phyloP scores from a whole-genome alignment of 1,284 basidiomycete species.

The Ceratobasidium sp. region DNA sequence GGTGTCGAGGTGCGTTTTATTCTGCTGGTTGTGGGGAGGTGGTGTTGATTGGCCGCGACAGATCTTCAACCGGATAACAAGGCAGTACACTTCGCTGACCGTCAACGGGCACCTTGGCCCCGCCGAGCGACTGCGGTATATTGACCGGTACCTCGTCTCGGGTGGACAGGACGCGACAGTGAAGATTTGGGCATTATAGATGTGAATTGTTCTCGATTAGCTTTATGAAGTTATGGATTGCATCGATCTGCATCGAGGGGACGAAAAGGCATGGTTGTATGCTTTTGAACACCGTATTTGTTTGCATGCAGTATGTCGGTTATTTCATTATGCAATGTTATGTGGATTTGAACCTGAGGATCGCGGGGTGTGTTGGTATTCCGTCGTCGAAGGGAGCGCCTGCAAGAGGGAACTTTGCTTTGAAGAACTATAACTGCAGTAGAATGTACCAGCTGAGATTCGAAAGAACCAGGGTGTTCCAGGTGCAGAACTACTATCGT shows the following conservation, averaged over 20 bases:
- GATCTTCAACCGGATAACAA: conserved; percentile 96
- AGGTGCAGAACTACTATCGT: too few relatives aligned
- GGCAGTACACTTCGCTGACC: conserved; percentile 83
- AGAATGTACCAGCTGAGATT: too few relatives aligned
- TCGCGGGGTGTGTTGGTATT: too few relatives aligned
- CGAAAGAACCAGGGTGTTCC: too few relatives aligned
- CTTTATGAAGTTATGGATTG: conserved; percentile 25
- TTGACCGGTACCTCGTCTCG: conserved; percentile 94
- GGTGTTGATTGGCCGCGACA: conserved; percentile 53
- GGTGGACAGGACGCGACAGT: conserved; percentile 89
- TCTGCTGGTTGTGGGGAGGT: background rate
- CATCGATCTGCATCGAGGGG: background rate
- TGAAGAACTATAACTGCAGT: too few relatives aligned
- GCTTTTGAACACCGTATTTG: background rate
- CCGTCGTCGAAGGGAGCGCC: too few relatives aligned
- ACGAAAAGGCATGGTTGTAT: background rate
- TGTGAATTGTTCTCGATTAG: background rate
- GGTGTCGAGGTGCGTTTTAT: conserved; percentile 77
- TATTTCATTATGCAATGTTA: conserved; percentile 32
- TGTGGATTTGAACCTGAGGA: conserved; percentile 6
- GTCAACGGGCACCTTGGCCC: conserved; percentile 94
- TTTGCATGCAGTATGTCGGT: conserved; percentile 9
- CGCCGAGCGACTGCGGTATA: conserved; percentile 91
- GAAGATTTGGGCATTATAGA: conserved; percentile 95
- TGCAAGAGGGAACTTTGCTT: too few relatives aligned